Conservation (phyloP, 2,329 filamentous ascomycete genomes). For the Scedosporium minutisporum region DNA sequence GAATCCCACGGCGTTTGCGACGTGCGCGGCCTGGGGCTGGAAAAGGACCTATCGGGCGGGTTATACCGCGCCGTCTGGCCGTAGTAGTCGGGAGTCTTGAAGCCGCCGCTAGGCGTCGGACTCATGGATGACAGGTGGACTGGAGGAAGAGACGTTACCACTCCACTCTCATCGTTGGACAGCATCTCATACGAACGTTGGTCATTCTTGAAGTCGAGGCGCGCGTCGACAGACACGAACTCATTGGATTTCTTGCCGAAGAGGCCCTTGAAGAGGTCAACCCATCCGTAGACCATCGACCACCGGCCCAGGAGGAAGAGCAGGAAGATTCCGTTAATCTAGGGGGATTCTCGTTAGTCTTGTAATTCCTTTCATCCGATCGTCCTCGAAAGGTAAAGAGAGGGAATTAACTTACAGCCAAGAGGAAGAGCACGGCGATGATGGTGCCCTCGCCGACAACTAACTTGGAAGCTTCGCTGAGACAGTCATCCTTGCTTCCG, state of each 20-base stretch:
- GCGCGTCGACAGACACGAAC: constrained; percentile 82
- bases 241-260: constrained; percentile 54
- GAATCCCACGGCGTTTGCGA: constrained; percentile 4
- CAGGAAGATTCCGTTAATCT: constrained; percentile 80
- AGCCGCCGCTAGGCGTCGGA: constrained; percentile 21
- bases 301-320: constrained; percentile 71
- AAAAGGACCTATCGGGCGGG: constrained; percentile 45
- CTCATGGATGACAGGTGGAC: constrained; percentile 11
- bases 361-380: background rate
- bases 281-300: constrained; percentile 82
- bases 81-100: constrained; percentile 46
- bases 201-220: constrained; percentile 49
- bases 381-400: background rate
- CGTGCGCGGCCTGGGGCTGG: constrained; percentile 41
- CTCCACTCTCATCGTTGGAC: constrained; percentile 43
- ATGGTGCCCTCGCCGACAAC: constrained; percentile 70
- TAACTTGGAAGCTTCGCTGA: constrained; percentile 46
- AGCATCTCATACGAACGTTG: constrained; percentile 76
- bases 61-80: constrained; percentile 44
- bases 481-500: constrained; percentile 58
- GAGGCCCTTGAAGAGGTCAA: constrained; percentile 47
- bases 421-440: constrained; percentile 69
- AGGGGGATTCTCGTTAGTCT: background rate
- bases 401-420: constrained; percentile 50
- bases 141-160: constrained; percentile 41